These are phyloP conservation scores for Musa troglodytarum DNA, from an alignment of 176 grass and related monocot species.

Conservation along the genomic window DNA sequence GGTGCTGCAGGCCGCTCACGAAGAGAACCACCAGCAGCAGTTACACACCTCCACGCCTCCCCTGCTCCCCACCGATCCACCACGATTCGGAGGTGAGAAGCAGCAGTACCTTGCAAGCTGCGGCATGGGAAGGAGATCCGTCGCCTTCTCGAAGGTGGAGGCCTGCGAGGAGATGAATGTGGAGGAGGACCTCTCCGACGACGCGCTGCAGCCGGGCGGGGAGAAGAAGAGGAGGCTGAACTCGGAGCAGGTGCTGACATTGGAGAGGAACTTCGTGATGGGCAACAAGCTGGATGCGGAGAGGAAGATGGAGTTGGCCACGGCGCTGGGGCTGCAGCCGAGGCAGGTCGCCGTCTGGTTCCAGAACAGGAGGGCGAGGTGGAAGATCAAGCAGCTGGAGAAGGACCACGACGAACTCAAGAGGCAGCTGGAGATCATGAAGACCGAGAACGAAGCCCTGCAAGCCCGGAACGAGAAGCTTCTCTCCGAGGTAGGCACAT, in stretches of 20 bases:
- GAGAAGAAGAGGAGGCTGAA: constrained; percentile 10
- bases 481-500: background rate
- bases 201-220: background rate
- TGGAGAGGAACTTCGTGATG: constrained; percentile 14
- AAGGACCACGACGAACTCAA: background rate
- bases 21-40: background rate
- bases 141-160: no score
- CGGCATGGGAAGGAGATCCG: no score
- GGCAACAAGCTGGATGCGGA: constrained; percentile 10
- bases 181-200: constrained; percentile 6
- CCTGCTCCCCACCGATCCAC: no score
- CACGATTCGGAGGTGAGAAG: no score
- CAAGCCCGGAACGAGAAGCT: constrained; percentile 13
- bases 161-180: no score
- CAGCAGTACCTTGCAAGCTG: no score
- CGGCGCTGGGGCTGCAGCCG: constrained; percentile 3
- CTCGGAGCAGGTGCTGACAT: constrained; percentile 8
- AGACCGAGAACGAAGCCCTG: constrained; percentile 1
- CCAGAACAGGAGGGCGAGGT: constrained; percentile 15
- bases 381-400: constrained; percentile 18
- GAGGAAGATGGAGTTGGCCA: constrained; percentile 3
- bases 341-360: constrained; percentile 16
- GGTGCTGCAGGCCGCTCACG: background rate
- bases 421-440: constrained; percentile 5
- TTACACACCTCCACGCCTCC: background rate